Evolutionary conservation across 768 basidiomycete genomes (phyloP).

Genomic region (Phylloporus scabripes): DNA sequence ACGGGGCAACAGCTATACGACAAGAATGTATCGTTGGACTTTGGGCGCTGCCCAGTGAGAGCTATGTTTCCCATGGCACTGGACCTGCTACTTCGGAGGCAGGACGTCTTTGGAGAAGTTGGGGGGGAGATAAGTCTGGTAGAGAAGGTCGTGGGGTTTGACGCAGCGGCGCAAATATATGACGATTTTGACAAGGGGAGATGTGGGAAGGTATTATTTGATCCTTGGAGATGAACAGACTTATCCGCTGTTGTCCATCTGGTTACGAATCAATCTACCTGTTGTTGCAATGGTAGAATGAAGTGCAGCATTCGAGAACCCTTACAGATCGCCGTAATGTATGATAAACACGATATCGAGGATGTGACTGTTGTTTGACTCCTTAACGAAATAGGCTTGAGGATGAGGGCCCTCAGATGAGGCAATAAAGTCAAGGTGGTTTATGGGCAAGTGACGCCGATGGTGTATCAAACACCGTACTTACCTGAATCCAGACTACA

Average conservation of each 20-base stretch:
- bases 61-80: conserved; percentile 71
- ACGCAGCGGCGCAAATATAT: conserved; percentile 54
- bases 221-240: conserved; percentile 51
- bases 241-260: no score
- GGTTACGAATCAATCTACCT: no score
- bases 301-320: conserved; percentile 31
- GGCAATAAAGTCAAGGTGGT: neutral
- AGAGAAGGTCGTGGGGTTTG: conserved; percentile 59
- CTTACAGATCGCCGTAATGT: conserved; percentile 58
- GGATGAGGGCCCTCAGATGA: neutral
- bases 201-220: conserved; percentile 73
- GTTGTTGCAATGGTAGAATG: conserved; percentile 28
- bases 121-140: conserved; percentile 59
- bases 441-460: neutral
- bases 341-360: conserved; percentile 53
- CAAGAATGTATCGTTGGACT: conserved; percentile 76
- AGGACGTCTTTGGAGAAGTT: conserved; percentile 70
- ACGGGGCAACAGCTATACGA: conserved; percentile 55
- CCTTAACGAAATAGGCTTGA: conserved; percentile 8
- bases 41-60: conserved; percentile 76
- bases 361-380: conserved; percentile 28
- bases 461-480: neutral
- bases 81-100: conserved; percentile 60
- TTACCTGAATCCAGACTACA: neutral
- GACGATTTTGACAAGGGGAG: conserved; percentile 64